Base-by-base conservation (phyloP, 495 filamentous ascomycete species). In the Friedmanniomyces simplex region DNA sequence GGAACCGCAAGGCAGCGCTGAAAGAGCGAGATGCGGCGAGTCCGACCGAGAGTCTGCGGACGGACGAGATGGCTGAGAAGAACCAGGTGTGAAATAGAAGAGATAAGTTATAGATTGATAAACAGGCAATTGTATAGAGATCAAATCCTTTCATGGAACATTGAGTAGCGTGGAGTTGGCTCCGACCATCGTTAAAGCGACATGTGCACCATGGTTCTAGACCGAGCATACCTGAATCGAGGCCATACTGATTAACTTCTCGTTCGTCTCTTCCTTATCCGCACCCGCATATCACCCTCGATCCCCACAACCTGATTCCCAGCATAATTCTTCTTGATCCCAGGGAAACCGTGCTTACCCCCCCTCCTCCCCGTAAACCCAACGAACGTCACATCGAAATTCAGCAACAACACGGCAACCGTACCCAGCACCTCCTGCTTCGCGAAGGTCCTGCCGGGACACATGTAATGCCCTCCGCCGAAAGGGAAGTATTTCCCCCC, bases 291-390 rank as follows among this genome's bases (percentile, higher is more conserved):
- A 55, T 55, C 53, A 32, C 42, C 53, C 13, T 32, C 53, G 42
- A 55, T 55, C n/a, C 53, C 53, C 3, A 47, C 43, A 5, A 55
- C 53, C 28, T 55, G 53, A 55, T 55, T 55, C 14, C 53, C 53
- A 28, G 53, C 53, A 39, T 47, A 55, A 20, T 22, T 22, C 41
- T 48, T 55, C 28, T 48, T 55, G n/a, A 55, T 18, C 1, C 25
- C 25, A 13, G 53, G 42, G n/a, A 55, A 55, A 8, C 53, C 53
- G 6, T 20, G 14, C 20, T 14, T 20, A 10, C 41, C 32, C 36
- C 8, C 5, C 6, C 13, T 34, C n/a, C 21, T 3, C 34, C 32
- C 26, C 5, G 22, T 28, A 28, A 12, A 56, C 14, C 26, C 26
- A 1, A 56, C 54, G 20, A 56, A 47, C 6, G 50, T 41, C 13